Conservation (phyloP, 371 early-diverging fungal species). For the Blakeslea trispora region DNA sequence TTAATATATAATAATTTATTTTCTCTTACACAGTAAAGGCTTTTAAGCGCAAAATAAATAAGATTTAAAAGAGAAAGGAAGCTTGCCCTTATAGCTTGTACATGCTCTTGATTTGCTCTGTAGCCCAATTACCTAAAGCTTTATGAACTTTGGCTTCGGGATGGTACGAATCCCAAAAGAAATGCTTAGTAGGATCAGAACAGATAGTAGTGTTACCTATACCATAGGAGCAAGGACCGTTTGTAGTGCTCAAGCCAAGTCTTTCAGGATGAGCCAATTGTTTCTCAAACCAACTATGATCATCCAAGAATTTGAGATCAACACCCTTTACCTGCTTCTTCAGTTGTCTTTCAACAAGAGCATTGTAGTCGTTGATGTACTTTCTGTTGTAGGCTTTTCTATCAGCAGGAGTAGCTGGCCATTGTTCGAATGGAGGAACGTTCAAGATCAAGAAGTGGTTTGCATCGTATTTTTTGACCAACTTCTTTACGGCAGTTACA, state of each 20-base stretch:
- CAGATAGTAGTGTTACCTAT: constrained; percentile 27
- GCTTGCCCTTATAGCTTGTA: background rate
- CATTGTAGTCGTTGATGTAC: constrained; percentile 22
- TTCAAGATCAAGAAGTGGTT: constrained; percentile 21
- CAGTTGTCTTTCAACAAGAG: constrained; percentile 7
- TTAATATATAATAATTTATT: too few relatives aligned
- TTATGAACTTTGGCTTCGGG: constrained; percentile 26
- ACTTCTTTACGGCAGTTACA: constrained; percentile 8
- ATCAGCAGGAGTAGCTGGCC: constrained; percentile 15
- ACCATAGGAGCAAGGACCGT: constrained; percentile 27
- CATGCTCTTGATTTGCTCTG: background rate
- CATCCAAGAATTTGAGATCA: constrained; percentile 25
- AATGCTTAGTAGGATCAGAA: constrained; percentile 21
- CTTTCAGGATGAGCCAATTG: constrained; percentile 12
- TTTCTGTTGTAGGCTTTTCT: constrained; percentile 11
- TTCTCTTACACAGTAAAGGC: background rate
- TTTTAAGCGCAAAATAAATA: background rate
- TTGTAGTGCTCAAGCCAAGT: constrained; percentile 10
- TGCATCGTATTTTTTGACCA: constrained; percentile 20
- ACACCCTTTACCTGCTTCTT: constrained; percentile 4
- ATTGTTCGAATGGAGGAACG: constrained; percentile 24
- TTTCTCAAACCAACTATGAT: constrained; percentile 15
- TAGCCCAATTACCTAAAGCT: constrained; percentile 14
- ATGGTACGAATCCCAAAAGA: constrained; percentile 27
- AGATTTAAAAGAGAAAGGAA: background rate